A percentile compares a stretch with the other conserved stretches of the same genome.
Conservation (phyloP, 441 rosid species). For the Daphne laureola region DNA sequence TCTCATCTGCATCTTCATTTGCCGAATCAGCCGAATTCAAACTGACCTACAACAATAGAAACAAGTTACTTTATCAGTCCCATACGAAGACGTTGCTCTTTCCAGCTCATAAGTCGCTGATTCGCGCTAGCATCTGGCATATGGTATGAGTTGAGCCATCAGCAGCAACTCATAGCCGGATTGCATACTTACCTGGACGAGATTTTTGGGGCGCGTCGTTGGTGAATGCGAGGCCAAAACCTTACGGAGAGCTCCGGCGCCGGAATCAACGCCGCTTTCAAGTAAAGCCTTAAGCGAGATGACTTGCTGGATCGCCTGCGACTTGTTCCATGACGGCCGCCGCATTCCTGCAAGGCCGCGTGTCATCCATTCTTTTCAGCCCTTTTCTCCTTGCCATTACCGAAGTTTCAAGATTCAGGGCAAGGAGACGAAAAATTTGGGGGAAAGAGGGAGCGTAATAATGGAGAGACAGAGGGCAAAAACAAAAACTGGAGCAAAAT, state of each 20-base stretch:
- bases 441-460: conserved; percentile 12
- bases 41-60: conserved; percentile 29
- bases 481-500: not conserved
- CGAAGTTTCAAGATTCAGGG: conserved; percentile 11
- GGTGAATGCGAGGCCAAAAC: conserved; percentile 42
- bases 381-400: not conserved
- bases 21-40: conserved; percentile 45
- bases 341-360: conserved; percentile 92
- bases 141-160: not conserved
- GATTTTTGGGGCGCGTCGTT: conserved; percentile 18
- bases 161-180: too few species aligned
- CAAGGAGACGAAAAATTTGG: conserved; percentile 19
- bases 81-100: too few species aligned
- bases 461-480: conserved; percentile 6
- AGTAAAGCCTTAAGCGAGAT: conserved; percentile 80
- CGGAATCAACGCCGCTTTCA: conserved; percentile 65
- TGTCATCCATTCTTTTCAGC: conserved; percentile 28
- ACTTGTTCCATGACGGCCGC: conserved; percentile 98
- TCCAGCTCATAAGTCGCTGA: too few species aligned
- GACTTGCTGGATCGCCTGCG: conserved; percentile 99
- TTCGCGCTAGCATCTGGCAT: not conserved
- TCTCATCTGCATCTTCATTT: conserved; percentile 48
- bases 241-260: conserved; percentile 56
- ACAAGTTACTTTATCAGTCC: not conserved
- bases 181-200: conserved; percentile 31